These are phyloP conservation scores for Microbotryum intermedium DNA, from an alignment of 1,284 basidiomycete genomes.

Conservation along the genomic window DNA sequence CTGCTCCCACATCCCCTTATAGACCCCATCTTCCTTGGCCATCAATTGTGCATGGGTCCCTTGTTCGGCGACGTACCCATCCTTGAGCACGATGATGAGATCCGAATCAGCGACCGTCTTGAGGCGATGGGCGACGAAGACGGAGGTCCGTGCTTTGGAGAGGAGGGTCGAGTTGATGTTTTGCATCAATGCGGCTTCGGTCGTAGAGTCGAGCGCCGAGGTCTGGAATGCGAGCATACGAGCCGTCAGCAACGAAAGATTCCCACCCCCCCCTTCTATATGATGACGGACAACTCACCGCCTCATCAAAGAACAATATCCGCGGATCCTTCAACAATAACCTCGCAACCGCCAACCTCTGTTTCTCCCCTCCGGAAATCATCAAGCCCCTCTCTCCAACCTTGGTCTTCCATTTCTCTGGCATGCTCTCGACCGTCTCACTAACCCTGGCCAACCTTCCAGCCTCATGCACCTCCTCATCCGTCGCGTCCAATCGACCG, in stretches of 20 bases:
- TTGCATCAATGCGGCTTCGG: conserved; percentile 88
- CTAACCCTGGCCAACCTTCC: conserved; percentile 81
- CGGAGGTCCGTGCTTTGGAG: conserved; percentile 72
- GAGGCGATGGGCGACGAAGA: conserved; percentile 84
- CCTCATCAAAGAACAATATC: conserved; percentile 96
- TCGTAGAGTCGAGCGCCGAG: conserved; percentile 86
- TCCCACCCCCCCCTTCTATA: too few species aligned
- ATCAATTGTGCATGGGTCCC: conserved; percentile 84
- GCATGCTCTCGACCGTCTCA: conserved; percentile 65
- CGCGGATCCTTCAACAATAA: conserved; percentile 87
- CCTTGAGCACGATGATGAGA: conserved; percentile 77
- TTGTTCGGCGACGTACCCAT: conserved; percentile 76
- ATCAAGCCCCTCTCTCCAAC: conserved; percentile 94
- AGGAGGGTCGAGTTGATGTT: conserved; percentile 78
- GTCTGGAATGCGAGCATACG: conserved; percentile 49
- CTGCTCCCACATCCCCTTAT: conserved; percentile 76
- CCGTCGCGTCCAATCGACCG: conserved; percentile 75
- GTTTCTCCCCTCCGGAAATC: conserved; percentile 98
- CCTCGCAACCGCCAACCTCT: conserved; percentile 85
- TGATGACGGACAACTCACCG: conserved; percentile 50
- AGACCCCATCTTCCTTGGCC: conserved; percentile 56
- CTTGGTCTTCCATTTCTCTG: conserved; percentile 78
- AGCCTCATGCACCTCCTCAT: conserved; percentile 78
- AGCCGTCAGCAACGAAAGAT: conserved; percentile 1
- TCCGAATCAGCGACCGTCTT: conserved; percentile 89